A percentile compares a stretch with the other conserved stretches of the same genome.
phyloP scores from a whole-genome alignment of 2,329 filamentous ascomycete genomes.

The Cordyceps farinosa region DNA sequence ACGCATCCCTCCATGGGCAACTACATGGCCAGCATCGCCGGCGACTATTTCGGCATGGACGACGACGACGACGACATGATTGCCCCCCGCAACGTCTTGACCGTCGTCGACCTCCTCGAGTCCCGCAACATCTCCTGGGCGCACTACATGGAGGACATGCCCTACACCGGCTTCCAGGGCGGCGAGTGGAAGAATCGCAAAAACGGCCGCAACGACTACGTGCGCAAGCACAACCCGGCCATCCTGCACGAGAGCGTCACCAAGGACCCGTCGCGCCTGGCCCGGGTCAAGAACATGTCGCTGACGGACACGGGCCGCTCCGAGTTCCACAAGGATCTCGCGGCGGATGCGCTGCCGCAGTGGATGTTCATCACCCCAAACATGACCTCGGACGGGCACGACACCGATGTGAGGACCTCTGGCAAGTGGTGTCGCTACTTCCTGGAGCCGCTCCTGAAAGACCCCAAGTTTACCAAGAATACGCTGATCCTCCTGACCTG shows the following conservation, averaged over 20 bases:
- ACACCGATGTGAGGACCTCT: conserved; percentile 65
- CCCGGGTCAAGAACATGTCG: conserved; percentile 68
- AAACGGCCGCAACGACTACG: conserved; percentile 69
- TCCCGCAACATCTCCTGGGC: conserved; percentile 63
- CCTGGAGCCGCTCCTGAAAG: conserved; percentile 64
- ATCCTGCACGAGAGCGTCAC: conserved; percentile 65
- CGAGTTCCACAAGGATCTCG: conserved; percentile 64
- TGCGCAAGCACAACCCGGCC: conserved; percentile 74
- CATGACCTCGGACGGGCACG: conserved; percentile 75
- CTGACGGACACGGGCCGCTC: conserved; percentile 40
- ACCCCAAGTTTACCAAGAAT: conserved; percentile 69
- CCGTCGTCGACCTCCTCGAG: conserved; percentile 66
- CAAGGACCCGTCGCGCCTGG: conserved; percentile 51
- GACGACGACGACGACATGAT: conserved; percentile 62
- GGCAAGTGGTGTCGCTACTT: conserved; percentile 66
- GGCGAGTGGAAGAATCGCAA: conserved; percentile 59
- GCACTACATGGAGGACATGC: conserved; percentile 74
- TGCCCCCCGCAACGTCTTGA: conserved; percentile 58
- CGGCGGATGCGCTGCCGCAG: conserved; percentile 62
- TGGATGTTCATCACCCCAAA: conserved; percentile 70
- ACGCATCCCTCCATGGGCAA: conserved; percentile 76
- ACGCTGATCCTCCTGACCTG: conserved; percentile 75
- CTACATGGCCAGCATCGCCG: conserved; percentile 65
- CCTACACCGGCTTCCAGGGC: conserved; percentile 70
- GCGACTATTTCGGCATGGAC: conserved; percentile 68